Base-by-base conservation (phyloP, 2,329 filamentous ascomycete genomes). In the Fusarium pininemorale region DNA sequence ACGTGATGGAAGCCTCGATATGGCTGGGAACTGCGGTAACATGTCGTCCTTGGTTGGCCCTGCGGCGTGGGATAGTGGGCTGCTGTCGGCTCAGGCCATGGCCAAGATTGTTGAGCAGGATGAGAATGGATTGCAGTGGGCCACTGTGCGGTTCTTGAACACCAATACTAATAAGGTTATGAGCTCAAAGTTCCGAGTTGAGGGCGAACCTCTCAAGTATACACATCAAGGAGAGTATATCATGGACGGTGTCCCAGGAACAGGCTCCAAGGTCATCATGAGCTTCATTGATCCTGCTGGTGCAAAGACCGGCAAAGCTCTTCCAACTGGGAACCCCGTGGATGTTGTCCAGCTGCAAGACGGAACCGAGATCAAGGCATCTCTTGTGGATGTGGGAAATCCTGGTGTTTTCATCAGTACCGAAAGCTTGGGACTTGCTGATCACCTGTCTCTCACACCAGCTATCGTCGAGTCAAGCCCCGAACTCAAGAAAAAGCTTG, bases 1-100 rank as follows among this genome's bases (percentile, higher is more conserved):
- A 61, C 87, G 87, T 59, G 86, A 91, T 74, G 83, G 84, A 9
- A 82, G 84, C 38, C 85, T 94, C 6, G 92, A 94, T 76, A 87
- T 89, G 76, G 89, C 90, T 0, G 90, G 91, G 30, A 94, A 94
- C 75, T 94, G 92, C 78, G 92, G 92, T n/a, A 94, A 94, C 79
- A 92, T 94, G 90, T 89, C 86, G 11, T 86, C 88, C 45, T 87
- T 90, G 0, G 87, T 94, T 51, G 93, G 92, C 0, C 92, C 92
- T 0, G 75, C 77, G 48, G 78, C 78, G 6, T 82, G 80, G 78
- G 81, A 83, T 56, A 71, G 75, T 67, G 80, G 79, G 16, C 60
- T 82, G 62, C 58, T 81, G 11, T 42, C 61, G 18, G 59, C 63
- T 2, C 70, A 70, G 15, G 42, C 57, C 6, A 68, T 70, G 14